phyloP scores from a whole-genome alignment of 2,329 filamentous ascomycete genomes.

The Pyrenophora graminea region DNA sequence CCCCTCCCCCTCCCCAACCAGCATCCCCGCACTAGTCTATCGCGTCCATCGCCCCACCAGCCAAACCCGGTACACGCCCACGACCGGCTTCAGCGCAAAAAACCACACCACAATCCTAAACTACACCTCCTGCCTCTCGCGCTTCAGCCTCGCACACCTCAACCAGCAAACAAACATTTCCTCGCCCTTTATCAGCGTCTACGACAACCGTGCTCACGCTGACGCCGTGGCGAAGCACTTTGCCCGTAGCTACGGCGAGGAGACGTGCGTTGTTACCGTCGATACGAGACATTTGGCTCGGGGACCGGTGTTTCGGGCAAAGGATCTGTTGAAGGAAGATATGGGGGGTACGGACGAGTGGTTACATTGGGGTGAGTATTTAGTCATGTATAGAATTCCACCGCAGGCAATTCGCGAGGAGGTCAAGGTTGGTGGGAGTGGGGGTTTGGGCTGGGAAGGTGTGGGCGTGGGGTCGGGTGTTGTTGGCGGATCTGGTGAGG shows the following conservation, averaged over 20 bases:
- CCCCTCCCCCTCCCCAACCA: constrained; percentile 19
- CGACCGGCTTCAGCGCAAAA: constrained; percentile 38
- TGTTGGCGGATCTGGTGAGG: background rate
- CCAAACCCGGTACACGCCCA: constrained; percentile 40
- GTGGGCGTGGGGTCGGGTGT: too few species aligned
- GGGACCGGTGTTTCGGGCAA: constrained; percentile 41
- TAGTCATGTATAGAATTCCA: constrained; percentile 43
- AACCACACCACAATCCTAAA: constrained; percentile 44
- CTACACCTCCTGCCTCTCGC: constrained; percentile 25
- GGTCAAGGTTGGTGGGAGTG: constrained; percentile 9
- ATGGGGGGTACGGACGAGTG: constrained; percentile 12
- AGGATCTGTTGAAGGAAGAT: constrained; percentile 29
- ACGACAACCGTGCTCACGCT: constrained; percentile 33
- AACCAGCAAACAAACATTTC: constrained; percentile 43
- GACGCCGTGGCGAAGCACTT: constrained; percentile 32
- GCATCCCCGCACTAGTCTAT: constrained; percentile 36
- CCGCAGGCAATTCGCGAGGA: constrained; percentile 38
- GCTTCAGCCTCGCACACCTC: constrained; percentile 38
- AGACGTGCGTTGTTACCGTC: constrained; percentile 32
- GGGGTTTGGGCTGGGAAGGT: constrained; percentile 18
- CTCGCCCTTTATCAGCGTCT: constrained; percentile 42
- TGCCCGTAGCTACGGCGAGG: constrained; percentile 26
- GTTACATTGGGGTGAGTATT: constrained; percentile 42
- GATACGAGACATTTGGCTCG: constrained; percentile 38
- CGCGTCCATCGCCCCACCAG: constrained; percentile 34